Evolutionary conservation across 2,329 filamentous ascomycete genomes (phyloP), one percentile per base, ranked within the genome.

Genomic region (Monilinia vaccinii-corymbosi): DNA sequence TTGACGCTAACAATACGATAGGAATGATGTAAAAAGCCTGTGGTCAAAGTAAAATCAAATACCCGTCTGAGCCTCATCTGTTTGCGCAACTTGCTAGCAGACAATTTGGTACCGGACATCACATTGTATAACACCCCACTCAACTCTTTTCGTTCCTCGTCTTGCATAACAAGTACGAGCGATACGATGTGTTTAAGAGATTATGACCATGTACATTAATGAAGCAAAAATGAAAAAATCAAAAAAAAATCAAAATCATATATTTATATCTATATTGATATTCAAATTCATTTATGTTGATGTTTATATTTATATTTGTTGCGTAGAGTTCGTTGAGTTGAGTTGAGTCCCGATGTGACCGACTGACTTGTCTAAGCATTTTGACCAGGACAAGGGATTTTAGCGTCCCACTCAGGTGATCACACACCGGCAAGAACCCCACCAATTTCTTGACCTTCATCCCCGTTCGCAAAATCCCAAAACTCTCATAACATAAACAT

Each of bases 21-120:
- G 70, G 71, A 64, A 72, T 72, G 71, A 73, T 73, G 71, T 72
- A 68, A 65, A 65, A 62, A 58, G 61, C 28, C 46, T 38, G 55
- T 46, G 61, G 61, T 64, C 62, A 55, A 70, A 70, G 65, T 67
- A 68, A 59, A 64, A 66, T 66, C 62, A 67, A 66, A 67, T 65
- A 67, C 60, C 63, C 62, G 61, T 61, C 60, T 58, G 53, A 61
- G 59, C 59, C 59, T 61, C 62, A 49, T 61, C 9, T 38, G 57
- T 46, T 38, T 56, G 23, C n/a, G 40, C 32, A 16, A 47, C 34
- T 42, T 44, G 10, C 28, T 56, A 56, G n/a, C 46, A 34, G 45
- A n/a, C 44, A 38, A 60, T 60, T 34, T 60, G 58, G 58, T 56
- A 60, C 51, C 58, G 52, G 51, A 60, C 58, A 60, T 49, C 65